phyloP scores from a whole-genome alignment of 1,139 yeast genomes.

The Saccharomyces hybrid region DNA sequence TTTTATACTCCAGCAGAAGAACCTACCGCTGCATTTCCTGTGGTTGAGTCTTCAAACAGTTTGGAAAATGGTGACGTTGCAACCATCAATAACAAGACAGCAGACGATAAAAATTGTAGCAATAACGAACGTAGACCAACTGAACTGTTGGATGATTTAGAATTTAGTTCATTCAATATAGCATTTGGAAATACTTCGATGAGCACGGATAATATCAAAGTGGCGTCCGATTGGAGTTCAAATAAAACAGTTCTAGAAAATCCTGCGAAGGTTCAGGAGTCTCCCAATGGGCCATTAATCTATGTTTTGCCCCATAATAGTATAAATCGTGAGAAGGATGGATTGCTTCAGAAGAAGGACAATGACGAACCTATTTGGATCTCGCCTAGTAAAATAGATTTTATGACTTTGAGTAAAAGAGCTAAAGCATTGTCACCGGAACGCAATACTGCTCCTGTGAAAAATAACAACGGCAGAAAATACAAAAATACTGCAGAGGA shows the following conservation, averaged over 20 bases:
- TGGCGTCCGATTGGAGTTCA: neutral
- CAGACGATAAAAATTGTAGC: neutral
- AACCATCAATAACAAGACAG: neutral
- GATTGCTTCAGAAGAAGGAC: neutral
- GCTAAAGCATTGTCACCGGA: conserved; percentile 1
- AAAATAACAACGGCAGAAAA: neutral
- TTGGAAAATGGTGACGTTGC: neutral
- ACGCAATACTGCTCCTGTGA: neutral
- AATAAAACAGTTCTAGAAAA: neutral
- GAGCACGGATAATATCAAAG: conserved; percentile 1
- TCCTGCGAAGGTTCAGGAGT: neutral
- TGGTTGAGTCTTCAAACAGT: neutral
- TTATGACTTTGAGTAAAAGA: conserved; percentile 15
- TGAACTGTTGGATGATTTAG: conserved; percentile 25
- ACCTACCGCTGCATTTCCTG: conserved; percentile 4
- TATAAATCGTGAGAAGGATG: neutral
- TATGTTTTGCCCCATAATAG: conserved; percentile 7
- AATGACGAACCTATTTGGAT: conserved; percentile 32
- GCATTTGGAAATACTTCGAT: conserved; percentile 20
- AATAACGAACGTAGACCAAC: neutral
- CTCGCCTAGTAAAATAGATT: conserved; percentile 29
- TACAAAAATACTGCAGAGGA: conserved; percentile 1
- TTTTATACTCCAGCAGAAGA: conserved; percentile 9
- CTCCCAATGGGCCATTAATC: conserved; percentile 8
- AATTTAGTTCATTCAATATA: conserved; percentile 30